phyloP scores from a whole-genome alignment of 1,284 basidiomycete genomes.

The Cryptococcus neoformans region DNA sequence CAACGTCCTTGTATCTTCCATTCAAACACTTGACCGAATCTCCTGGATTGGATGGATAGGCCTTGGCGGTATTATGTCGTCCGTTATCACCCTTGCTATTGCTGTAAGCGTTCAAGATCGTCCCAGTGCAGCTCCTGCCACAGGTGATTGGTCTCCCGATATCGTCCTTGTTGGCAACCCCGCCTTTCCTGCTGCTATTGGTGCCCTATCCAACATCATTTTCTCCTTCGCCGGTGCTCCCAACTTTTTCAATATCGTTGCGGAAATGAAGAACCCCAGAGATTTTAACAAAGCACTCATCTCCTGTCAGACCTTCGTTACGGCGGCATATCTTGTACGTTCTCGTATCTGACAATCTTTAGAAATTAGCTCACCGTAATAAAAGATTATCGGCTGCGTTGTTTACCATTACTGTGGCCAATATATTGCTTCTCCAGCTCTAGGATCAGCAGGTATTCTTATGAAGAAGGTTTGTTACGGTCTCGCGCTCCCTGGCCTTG shows the following conservation, averaged over 20 bases:
- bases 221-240: slow-evolving; percentile 41
- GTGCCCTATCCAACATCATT: slow-evolving; percentile 38
- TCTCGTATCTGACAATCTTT: slow-evolving; percentile 13
- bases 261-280: slow-evolving; percentile 47
- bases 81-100: slow-evolving; percentile 44
- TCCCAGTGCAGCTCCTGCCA: slow-evolving; percentile 24
- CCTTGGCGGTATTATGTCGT: slow-evolving; percentile 29
- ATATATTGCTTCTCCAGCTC: slow-evolving; percentile 46
- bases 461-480: slow-evolving; percentile 49
- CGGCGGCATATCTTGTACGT: slow-evolving; percentile 38
- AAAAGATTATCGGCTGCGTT: slow-evolving; percentile 20
- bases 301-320: slow-evolving; percentile 30
- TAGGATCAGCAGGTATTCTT: slow-evolving; percentile 41
- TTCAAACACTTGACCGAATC: slow-evolving; percentile 41
- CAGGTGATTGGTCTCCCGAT: slow-evolving; percentile 6
- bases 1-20: slow-evolving; percentile 1
- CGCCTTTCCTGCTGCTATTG: slow-evolving; percentile 38
- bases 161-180: slow-evolving; percentile 34
- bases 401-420: slow-evolving; percentile 34
- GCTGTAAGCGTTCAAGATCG: slow-evolving; percentile 46
- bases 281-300: slow-evolving; percentile 25
- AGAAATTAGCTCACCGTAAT: not conserved
- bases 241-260: slow-evolving; percentile 41
- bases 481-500: slow-evolving; percentile 40
- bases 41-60: slow-evolving; percentile 45